Base-by-base conservation (phyloP, 2,329 filamentous ascomycete species). In the Fusarium sp. region DNA sequence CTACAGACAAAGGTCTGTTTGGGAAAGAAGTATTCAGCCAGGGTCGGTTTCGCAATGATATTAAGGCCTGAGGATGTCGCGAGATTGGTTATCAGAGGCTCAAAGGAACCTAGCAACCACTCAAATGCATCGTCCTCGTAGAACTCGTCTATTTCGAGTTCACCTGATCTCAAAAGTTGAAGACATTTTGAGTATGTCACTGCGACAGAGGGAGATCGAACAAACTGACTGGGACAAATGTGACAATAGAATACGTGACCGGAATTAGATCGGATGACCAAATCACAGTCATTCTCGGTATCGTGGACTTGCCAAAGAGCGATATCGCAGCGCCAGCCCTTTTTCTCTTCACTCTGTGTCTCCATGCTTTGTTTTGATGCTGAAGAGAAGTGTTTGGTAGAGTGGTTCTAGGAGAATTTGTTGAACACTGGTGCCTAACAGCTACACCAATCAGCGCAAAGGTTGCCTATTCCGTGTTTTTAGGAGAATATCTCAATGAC, bases 161-260 rank as follows among this genome's bases (percentile, higher is more conserved):
- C 16, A 0, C 38, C 53, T 0, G 38, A 22, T 56, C 53, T 24
- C 4, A 56, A 13, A 0, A 33, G 15, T 1, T 44, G 6, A 0
- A 56, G 28, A 15, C 38, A 44, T 7, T 33, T 44, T 6, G 33
- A 33, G 10, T 56, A 44, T 5, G 26, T 22, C 1, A 3, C 7
- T 12, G 3, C 6, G 38, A 26, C 6, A 1, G 16, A 9, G 2
- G 35, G 44, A 22, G 57, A 60, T 14, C 9, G 18, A n/a, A 26
- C 2, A 8, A 60, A 60, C 1, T 53, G n/a, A 0, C 8, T 26
- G 16, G 56, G 56, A 11, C 42, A 24, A 22, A 59, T 50, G 1
- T 39, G 16, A 0, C 42, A 50, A 2, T 59, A 59, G 20, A 59
- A 59, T 2, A 50, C 56, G 1, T 31, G 16, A 3, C 56, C 33